Evolutionary conservation across 495 filamentous ascomycete genomes (phyloP).

Genomic region (Neurospora sp.): DNA sequence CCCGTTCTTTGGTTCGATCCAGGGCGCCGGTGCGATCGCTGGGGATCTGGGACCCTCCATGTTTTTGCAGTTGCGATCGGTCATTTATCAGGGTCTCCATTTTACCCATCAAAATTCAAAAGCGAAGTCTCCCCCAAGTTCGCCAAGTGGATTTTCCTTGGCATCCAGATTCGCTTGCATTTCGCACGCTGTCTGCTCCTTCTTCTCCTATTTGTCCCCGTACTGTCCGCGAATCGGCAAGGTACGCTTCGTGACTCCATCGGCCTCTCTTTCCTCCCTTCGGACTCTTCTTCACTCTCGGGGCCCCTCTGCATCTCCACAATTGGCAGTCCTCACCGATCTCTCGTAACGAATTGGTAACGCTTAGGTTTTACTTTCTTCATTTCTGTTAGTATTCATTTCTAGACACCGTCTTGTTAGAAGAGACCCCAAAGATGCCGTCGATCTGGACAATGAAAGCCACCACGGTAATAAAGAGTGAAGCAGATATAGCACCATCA

Average conservation of each 20-base stretch:
- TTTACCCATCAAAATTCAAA: background rate
- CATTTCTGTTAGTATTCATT: background rate
- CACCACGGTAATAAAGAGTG: background rate
- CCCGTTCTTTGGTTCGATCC: slow-evolving; percentile 8
- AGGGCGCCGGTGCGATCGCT: background rate
- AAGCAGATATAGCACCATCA: background rate
- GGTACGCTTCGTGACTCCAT: background rate
- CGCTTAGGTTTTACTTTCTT: background rate
- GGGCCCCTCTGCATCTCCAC: background rate
- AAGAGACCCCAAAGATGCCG: background rate
- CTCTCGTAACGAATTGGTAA: background rate
- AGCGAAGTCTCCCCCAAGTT: too few relatives aligned
- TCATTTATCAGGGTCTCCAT: background rate
- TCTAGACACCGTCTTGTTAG: background rate
- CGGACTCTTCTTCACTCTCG: background rate
- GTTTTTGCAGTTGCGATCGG: slow-evolving; percentile 1
- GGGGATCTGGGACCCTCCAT: background rate
- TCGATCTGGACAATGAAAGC: background rate
- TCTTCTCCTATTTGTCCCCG: slow-evolving; percentile 1
- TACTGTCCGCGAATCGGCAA: background rate
- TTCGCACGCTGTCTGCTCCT: background rate
- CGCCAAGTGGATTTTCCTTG: background rate
- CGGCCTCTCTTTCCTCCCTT: background rate
- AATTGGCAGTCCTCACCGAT: background rate
- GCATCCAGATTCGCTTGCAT: slow-evolving; percentile 2